Evolutionary conservation across 192 early-diverging fungal genomes (phyloP), one percentile per base, ranked within the genome.

Genomic region (Geranomyces variabilis): DNA sequence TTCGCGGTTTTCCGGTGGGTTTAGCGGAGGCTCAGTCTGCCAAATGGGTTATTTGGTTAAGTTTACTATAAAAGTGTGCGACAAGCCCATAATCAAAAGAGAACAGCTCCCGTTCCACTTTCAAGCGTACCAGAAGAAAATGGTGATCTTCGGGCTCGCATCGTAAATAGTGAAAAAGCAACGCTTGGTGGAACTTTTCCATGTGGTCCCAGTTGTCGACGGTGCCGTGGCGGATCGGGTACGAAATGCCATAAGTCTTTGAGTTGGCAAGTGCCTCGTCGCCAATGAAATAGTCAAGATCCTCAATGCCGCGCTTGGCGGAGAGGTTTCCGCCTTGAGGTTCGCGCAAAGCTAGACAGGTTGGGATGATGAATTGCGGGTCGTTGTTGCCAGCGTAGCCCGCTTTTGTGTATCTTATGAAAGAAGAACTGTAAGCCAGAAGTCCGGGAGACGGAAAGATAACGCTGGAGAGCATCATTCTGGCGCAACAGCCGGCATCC

Each of bases 191-290:
- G 84, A 93, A 99, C 69, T 96, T 90, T 79, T 99, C 97, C 97
- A 99, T 99, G 51, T 96, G 89, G 82, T 99, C 97, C 96, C 96
- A 99, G 84, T 97, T 97, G 44, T 96, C 94, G 71, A 99, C 97
- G 81, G 96, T 94, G 31, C 96, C 97, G 70, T 99, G 97, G 21
- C 95, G 87, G 75, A 97, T 93, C 22, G 96, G 95, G 75, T 96
- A 97, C 76, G 89, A 88, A 36, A 95, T 80, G 12, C 86, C 88
- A 76, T 96, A 94, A 15, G 93, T 91, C 82, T 95, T 96, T 66
- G 91, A 88, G 77, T 96, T 95, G 63, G 82, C 82, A 31, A 94
- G 67, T 0, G 97, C 97, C 61, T 99, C 96, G 80, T 99, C 92
- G 30, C 97, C 97, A 80, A 99, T 97, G 77, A 85, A 92, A 80